Evolutionary conservation across 2,329 filamentous ascomycete species (phyloP).

Genomic region (Calonectria hawksworthii): DNA sequence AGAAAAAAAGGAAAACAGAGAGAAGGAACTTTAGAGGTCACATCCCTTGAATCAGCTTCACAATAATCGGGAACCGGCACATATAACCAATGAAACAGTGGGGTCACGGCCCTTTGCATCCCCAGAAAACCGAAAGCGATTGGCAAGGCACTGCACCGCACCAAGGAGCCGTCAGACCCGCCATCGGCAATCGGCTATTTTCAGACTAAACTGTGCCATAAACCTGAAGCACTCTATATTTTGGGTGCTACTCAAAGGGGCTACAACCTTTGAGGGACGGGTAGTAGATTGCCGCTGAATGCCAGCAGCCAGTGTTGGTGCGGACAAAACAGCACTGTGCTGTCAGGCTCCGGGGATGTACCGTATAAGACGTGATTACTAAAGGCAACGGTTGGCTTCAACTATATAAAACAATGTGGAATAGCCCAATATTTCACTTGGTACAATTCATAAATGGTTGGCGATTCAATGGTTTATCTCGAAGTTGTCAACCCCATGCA

Average conservation of each 20-base stretch:
- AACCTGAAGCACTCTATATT: not conserved
- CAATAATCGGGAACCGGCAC: not conserved
- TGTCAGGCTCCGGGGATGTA: not conserved
- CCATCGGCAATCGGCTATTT: slow-evolving; percentile 1
- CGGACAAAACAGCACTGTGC: not conserved
- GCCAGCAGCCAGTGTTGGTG: not conserved
- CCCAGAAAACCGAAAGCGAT: not conserved
- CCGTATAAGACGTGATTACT: not conserved
- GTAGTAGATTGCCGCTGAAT: not conserved
- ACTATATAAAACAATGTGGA: not conserved
- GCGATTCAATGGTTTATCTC: not conserved
- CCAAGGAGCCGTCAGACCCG: not conserved
- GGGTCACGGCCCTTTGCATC: not conserved
- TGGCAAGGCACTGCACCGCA: not conserved
- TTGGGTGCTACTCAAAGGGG: not conserved
- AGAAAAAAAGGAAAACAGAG: not conserved
- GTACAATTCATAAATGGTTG: not conserved
- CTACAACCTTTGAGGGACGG: not conserved
- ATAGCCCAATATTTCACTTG: not conserved
- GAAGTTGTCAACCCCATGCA: not conserved
- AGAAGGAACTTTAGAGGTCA: not conserved
- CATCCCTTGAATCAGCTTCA: not conserved
- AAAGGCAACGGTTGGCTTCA: not conserved
- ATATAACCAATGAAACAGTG: not conserved
- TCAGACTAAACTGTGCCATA: not conserved